Evolutionary conservation across 805 yeast species (phyloP), one percentile per base, ranked within the genome.

Genomic region (Danielozyma ontarioensis): DNA sequence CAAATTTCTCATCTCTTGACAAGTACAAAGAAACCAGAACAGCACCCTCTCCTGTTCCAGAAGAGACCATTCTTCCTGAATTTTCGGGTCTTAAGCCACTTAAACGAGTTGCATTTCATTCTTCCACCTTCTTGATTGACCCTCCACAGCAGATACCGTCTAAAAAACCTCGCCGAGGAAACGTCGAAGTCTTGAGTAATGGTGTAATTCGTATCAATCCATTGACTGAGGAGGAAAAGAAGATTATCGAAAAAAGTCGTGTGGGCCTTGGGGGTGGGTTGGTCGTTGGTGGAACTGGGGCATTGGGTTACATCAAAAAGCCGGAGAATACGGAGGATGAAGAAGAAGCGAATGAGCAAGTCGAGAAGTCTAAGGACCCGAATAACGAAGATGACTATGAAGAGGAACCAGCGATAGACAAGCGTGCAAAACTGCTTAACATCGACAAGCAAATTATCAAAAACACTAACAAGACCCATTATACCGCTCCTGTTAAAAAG

Each of bases 131-230:
- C 35, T 50, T 62, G 25, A 63, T 66, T 13, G 70, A 66, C 34
- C 97, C 97, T 2, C 68, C 68, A 2, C 97, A 89, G 51, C 96
- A 88, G 53, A 83, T 89, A 40, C 97, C 97, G 2, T 83, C 95
- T 2, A 64, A 95, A 50, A 72, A 70, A 39, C 96, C 97, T 5
- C 69, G 80, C 43, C 70, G 72, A 45, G 96, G 97, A 5, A 82
- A 86, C 50, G 88, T 66, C 36, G 72, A 77, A 44, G 64, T 78
- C 1, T 48, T 70, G 32, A 58, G 71, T n/a, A 70, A 68, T 45
- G 85, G 84, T 0, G 56, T 66, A 1, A 65, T 77, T 12, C 64
- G 70, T 5, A 63, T 78, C 13, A 73, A 74, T 39, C 76, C 80
- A 19, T 55, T 78, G 23, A 60, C 77, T 1, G 72, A 74, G 22